Percentiles rank a stretch among this genome's conserved stretches.
Evolutionary conservation across 352 stramenopile genomes (phyloP).

Genomic region (Blastocystis hominis): DNA sequence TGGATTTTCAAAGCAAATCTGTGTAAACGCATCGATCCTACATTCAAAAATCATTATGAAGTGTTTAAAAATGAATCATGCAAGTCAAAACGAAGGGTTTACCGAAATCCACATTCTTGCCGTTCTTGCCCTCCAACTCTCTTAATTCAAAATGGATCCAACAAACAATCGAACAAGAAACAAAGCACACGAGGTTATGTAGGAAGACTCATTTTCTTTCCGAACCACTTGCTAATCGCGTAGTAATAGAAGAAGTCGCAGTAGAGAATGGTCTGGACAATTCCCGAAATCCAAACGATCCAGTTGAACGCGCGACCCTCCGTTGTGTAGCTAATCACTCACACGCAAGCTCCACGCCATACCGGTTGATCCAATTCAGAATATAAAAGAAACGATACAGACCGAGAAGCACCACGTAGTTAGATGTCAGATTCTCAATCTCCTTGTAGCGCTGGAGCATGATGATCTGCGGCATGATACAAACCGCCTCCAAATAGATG

Average conservation of each 20-base stretch:
- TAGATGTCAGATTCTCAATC: constrained; percentile 93
- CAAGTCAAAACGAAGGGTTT: too few species aligned
- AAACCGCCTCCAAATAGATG: constrained; percentile 93
- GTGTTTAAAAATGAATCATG: too few species aligned
- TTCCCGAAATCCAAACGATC: constrained; percentile 92
- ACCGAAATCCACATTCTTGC: too few species aligned
- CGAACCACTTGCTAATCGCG: constrained; percentile 59
- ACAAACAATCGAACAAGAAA: constrained; percentile 4
- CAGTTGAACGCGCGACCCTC: constrained; percentile 92
- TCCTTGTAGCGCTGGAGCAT: constrained; percentile 92
- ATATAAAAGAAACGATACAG: constrained; percentile 95
- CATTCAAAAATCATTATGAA: neutral
- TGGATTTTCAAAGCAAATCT: neutral
- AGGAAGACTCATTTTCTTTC: constrained; percentile 58
- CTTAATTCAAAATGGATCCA: neutral
- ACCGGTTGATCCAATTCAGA: constrained; percentile 97
- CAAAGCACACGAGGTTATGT: constrained; percentile 32
- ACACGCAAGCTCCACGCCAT: constrained; percentile 38
- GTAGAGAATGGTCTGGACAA: constrained; percentile 96
- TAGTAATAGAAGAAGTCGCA: constrained; percentile 99
- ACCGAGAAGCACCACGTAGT: constrained; percentile 97
- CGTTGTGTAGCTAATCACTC: constrained; percentile 65
- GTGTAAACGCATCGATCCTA: neutral
- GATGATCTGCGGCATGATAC: constrained; percentile 97
- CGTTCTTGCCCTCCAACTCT: too few species aligned